Base-by-base conservation (phyloP, 768 basidiomycete genomes). In the Tephrocybe sp. region DNA sequence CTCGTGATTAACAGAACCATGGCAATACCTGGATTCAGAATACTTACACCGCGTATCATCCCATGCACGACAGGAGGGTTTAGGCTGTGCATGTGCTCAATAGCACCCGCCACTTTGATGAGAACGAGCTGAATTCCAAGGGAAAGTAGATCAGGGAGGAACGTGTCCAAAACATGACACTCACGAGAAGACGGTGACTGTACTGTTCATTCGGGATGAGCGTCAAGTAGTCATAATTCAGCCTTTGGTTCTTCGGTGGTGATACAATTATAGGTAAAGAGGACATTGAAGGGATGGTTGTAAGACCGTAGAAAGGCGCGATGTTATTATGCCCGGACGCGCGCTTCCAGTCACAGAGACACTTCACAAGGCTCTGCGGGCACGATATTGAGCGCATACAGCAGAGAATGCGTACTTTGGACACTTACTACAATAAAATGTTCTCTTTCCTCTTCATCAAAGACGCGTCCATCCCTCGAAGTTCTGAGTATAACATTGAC, bases 51-150 rank as follows among this genome's bases (percentile, higher is more conserved):
- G 37, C 57, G 57, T 21, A 68, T 34, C 28, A 58, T 61, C 1
- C 64, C 62, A 30, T 68, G 68, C 3, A 61, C 44, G 9, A 67
- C 57, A 1, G 64, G 64, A 2, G 64, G 64, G 12, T 28, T 30
- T 5, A 57, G 35, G 26, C 52, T 51, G 43, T 68, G 68, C 44
- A 67, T 45, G 43, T 60, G 64, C 7, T 35, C 34, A 2, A 69
- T 42, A 8, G 61, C 67, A 36, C 52, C 51, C 0, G 63, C 61
- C 9, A 66, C 49, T n/a, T 52, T 48, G 19, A 28, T n/a, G n/a
- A n/a, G n/a, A n/a, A n/a, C 30, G 12, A 65, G 42, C 62, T 65
- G 26, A 16, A 47, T 19, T 16, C n/a, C n/a, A 26, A 19, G 12
- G 4, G 18, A 3, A n/a, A 9, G 21, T 12, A 13, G 43, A 18